These are phyloP conservation scores for Helminthosporium solani DNA, from an alignment of 2,329 filamentous ascomycete species.

Conservation along the genomic window DNA sequence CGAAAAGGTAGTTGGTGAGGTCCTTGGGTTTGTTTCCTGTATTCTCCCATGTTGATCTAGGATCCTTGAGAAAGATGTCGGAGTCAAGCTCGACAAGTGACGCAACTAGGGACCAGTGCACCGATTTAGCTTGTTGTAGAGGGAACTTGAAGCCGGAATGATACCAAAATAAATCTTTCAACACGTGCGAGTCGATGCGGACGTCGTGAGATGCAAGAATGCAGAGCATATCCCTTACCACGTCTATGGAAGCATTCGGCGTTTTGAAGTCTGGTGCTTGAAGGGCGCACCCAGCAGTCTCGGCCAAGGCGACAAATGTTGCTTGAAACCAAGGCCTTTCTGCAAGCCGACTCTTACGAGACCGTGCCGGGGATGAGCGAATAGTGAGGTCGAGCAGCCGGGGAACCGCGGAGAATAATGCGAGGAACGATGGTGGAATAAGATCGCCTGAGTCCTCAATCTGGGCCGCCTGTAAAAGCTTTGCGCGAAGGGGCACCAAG, in stretches of 20 bases:
- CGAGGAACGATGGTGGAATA: slow-evolving; percentile 20
- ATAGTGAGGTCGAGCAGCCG: slow-evolving; percentile 46
- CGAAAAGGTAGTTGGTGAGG: slow-evolving; percentile 31
- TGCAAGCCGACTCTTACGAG: slow-evolving; percentile 41
- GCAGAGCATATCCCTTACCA: slow-evolving; percentile 26
- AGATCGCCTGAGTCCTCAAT: slow-evolving; percentile 29
- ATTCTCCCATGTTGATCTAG: slow-evolving; percentile 11
- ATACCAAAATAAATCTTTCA: slow-evolving; percentile 38
- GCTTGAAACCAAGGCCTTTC: slow-evolving; percentile 50
- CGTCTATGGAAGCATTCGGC: slow-evolving; percentile 19
- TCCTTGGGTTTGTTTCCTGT: slow-evolving; percentile 21
- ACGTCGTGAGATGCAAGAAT: slow-evolving; percentile 28
- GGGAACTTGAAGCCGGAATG: slow-evolving; percentile 36
- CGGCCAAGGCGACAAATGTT: slow-evolving; percentile 40
- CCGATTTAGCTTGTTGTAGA: slow-evolving; percentile 13
- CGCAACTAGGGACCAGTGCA: slow-evolving; percentile 36
- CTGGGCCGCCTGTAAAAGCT: slow-evolving; percentile 34
- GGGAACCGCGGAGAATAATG: slow-evolving; percentile 30
- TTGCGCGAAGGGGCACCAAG: slow-evolving; percentile 30
- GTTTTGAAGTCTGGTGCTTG: slow-evolving; percentile 22
- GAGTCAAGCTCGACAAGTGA: slow-evolving; percentile 36
- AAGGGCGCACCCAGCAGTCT: slow-evolving; percentile 36
- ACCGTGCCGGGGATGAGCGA: slow-evolving; percentile 43
- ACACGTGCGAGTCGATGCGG: slow-evolving; percentile 25
- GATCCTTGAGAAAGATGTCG: slow-evolving; percentile 32